Conservation (phyloP, 495 filamentous ascomycete species). For the Parachaetomium inaequale region DNA sequence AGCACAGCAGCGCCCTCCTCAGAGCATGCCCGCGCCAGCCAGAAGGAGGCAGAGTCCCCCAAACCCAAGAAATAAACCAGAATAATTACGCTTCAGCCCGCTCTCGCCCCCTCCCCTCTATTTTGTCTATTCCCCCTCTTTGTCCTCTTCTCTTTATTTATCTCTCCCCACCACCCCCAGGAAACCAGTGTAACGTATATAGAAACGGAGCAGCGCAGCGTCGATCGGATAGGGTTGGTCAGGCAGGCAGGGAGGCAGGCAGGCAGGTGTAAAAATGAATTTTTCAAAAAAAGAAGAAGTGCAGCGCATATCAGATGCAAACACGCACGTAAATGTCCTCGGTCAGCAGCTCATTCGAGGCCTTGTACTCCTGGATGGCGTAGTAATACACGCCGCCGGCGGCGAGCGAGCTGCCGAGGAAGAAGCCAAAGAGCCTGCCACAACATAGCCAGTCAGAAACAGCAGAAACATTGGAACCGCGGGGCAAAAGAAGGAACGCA, state of each 20-base stretch:
- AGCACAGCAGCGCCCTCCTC: background rate
- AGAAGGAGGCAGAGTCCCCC: background rate
- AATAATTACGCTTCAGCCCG: conserved; percentile 16
- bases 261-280: conserved; percentile 10
- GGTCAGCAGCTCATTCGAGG: conserved; percentile 88
- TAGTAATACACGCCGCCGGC: conserved; percentile 86
- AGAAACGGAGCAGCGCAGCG: background rate
- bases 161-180: background rate
- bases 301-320: conserved; percentile 41
- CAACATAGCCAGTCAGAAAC: background rate
- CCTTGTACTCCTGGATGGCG: conserved; percentile 84
- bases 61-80: conserved; percentile 19
- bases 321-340: conserved; percentile 91
- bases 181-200: background rate
- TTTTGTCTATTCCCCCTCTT: background rate
- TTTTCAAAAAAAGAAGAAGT: background rate
- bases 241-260: conserved; percentile 2
- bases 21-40: background rate
- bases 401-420: conserved; percentile 76
- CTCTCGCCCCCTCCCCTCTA: conserved; percentile 12
- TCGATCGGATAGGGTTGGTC: background rate
- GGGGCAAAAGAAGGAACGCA: background rate
- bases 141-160: background rate
- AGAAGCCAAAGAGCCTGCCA: conserved; percentile 83
- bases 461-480: too few species aligned